A percentile compares a stretch with the other conserved stretches of the same genome.
These are phyloP conservation scores for Globomyces sp. DNA, from an alignment of 371 early-diverging fungal genomes.

Conservation along the genomic window DNA sequence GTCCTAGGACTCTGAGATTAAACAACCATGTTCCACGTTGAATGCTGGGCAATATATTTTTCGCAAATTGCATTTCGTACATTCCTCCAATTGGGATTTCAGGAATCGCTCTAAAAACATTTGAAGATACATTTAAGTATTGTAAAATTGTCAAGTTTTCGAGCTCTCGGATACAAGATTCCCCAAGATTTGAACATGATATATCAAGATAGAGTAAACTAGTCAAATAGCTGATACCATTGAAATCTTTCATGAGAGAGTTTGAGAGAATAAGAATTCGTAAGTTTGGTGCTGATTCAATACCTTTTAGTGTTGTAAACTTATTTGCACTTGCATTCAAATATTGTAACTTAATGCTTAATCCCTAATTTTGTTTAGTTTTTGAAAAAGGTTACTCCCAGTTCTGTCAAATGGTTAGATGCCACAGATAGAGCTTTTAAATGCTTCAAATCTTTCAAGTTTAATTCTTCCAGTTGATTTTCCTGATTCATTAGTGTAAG, in stretches of 20 bases:
- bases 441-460: constrained; percentile 20
- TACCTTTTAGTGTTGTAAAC: constrained; percentile 13
- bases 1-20: constrained; percentile 25
- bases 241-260: constrained; percentile 23
- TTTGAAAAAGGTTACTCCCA: constrained; percentile 19
- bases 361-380: neutral
- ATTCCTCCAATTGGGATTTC: constrained; percentile 23
- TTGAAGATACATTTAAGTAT: constrained; percentile 26
- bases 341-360: neutral
- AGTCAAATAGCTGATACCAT: constrained; percentile 17
- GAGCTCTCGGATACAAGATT: constrained; percentile 14
- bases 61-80: constrained; percentile 22
- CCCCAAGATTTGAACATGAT: constrained; percentile 22
- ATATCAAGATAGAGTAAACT: constrained; percentile 33
- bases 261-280: constrained; percentile 9
- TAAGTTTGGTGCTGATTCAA: constrained; percentile 21
- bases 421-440: constrained; percentile 26
- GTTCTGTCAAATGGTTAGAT: constrained; percentile 18
- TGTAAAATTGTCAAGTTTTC: constrained; percentile 22
- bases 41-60: constrained; percentile 26
- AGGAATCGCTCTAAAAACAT: constrained; percentile 27
- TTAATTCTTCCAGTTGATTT: constrained; percentile 28
- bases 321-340: constrained; percentile 15
- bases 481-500: constrained; percentile 13
- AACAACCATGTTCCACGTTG: constrained; percentile 28